Evolutionary conservation across 805 yeast species (phyloP), one percentile per base, ranked within the genome.

Genomic region (Scheffersomyces ergatensis): DNA sequence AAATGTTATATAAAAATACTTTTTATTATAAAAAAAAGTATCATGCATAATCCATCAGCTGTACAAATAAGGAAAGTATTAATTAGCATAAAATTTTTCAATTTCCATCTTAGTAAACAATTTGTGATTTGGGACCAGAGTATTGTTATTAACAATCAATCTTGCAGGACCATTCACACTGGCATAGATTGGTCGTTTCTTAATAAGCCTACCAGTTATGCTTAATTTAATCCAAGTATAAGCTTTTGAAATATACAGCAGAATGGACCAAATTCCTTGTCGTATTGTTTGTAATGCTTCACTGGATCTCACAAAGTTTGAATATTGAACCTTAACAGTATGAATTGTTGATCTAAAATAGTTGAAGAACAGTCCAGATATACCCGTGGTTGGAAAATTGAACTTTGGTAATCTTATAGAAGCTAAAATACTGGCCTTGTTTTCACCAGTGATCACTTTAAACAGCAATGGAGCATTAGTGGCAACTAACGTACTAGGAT

Each of bases 401-500:
- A 37, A 4, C 11, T 2, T 40, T 13, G 42, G 38, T 17, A 33
- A 14, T 9, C 14, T 31, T 8, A 29, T n/a, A 4, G 32, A 29
- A 14, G 17, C 4, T 15, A 29, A 21, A 5, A 29, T 14, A 29
- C 18, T n/a, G 15, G 18, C 11, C 5, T 29, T 29, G 15, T 14
- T 29, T 29, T 29, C 18, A 6, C 18, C 32, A 29, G 9, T 12
- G 16, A 50, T 23, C 12, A 42, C 34, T 23, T 34, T 24, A 19
- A 47, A 40, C 9, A 29, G 9, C 13, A 35, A 12, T 1, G 11
- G 24, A 2, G 24, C 6, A 32, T 49, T 57, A 35, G 60, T 58
- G 3, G 76, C 80, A 3, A 75, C 51, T 25, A 76, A 50, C 16
- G 68, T 53, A 17, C 58, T 55, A 5, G 78, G 72, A 39, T 59